phyloP scores from a whole-genome alignment of 108 stramenopile genomes.

The Nannochloropsis salina region DNA sequence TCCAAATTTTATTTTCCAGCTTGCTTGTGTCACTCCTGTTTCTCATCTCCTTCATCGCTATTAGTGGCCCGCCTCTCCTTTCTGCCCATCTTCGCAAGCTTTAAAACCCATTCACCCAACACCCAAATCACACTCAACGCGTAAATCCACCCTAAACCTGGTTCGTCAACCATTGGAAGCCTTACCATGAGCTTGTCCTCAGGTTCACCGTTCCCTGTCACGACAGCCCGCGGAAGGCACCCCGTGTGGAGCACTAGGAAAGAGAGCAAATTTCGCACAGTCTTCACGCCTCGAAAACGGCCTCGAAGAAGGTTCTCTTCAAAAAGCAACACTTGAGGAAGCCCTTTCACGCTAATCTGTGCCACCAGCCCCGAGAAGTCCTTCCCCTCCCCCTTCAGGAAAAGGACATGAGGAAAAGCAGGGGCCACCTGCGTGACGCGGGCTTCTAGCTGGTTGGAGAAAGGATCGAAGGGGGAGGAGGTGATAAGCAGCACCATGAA shows the following conservation, averaged over 20 bases:
- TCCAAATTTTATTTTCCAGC: too few relatives aligned
- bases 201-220: neutral
- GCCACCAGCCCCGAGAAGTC: neutral
- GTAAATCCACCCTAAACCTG: neutral
- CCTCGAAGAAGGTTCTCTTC: constrained; percentile 8
- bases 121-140: neutral
- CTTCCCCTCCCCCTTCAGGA: neutral
- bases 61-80: neutral
- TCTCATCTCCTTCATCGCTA: neutral
- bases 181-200: neutral
- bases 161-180: neutral
- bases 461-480: neutral
- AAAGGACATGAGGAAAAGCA: neutral
- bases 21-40: neutral
- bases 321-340: neutral
- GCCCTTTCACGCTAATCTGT: neutral
- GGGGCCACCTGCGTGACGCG: neutral
- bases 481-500: constrained; percentile 3
- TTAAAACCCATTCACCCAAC: neutral
- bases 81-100: neutral
- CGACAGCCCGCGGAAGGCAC: neutral
- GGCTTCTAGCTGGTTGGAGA: neutral
- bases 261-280: neutral
- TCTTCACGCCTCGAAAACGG: neutral
- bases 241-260: neutral